These are phyloP conservation scores for Puccinia novopanici DNA, from an alignment of 1,284 basidiomycete genomes.

Conservation along the genomic window DNA sequence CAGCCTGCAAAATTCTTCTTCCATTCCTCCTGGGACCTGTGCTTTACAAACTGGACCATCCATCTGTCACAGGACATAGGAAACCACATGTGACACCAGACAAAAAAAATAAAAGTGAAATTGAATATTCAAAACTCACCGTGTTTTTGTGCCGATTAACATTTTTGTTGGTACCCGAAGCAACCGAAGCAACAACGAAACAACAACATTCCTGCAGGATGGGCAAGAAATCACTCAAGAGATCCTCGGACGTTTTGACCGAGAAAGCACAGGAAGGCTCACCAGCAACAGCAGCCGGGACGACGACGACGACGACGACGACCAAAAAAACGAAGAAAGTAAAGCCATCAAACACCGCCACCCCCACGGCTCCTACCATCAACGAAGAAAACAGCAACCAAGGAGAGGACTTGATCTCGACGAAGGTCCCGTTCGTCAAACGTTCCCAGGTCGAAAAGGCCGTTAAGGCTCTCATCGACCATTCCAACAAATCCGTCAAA, in stretches of 20 bases:
- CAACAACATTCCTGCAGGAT: background rate
- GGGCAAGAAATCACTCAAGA: slow-evolving; percentile 13
- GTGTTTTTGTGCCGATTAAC: background rate
- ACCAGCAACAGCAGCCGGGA: background rate
- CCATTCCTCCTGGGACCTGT: too few species aligned
- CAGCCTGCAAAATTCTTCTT: background rate
- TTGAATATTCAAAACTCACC: background rate
- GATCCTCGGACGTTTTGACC: background rate
- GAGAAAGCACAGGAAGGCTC: background rate
- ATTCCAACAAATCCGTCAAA: slow-evolving; percentile 66
- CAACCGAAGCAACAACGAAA: background rate
- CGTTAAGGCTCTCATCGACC: slow-evolving; percentile 70
- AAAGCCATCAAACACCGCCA: background rate
- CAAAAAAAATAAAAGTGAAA: background rate
- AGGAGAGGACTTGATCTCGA: background rate
- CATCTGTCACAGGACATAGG: background rate
- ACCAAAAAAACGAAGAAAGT: background rate
- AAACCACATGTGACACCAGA: background rate
- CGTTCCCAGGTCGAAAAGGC: slow-evolving; percentile 74
- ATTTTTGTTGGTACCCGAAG: background rate
- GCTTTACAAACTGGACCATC: too few species aligned
- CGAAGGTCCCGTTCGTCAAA: slow-evolving; percentile 63
- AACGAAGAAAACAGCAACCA: background rate
- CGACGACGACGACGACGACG: background rate
- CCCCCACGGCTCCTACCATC: background rate